Conservation (phyloP, 73 alveolate species). For the Paramecium pentaurelia region DNA sequence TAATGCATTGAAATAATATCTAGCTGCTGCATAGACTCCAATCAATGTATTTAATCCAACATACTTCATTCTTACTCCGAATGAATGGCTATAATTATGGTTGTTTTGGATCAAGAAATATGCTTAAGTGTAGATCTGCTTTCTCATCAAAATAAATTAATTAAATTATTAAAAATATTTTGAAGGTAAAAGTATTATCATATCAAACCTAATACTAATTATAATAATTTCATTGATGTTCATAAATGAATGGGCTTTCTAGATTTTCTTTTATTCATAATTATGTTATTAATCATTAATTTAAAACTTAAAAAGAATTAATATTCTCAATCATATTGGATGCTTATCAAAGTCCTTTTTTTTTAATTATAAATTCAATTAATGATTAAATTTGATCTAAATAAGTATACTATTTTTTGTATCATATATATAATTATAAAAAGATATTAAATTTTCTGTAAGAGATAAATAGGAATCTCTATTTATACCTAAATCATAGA, state of each 20-base stretch:
- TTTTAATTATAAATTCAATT: no score
- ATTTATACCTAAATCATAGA: no score
- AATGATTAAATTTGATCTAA: no score
- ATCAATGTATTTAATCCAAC: slow-evolving; percentile 56
- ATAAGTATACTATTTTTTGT: no score
- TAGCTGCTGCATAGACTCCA: slow-evolving; percentile 40
- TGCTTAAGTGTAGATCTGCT: slow-evolving; percentile 53
- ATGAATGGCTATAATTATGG: slow-evolving; percentile 52
- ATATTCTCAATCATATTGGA: no score
- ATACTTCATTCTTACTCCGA: slow-evolving; percentile 59
- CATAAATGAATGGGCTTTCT: background rate
- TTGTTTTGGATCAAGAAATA: slow-evolving; percentile 51
- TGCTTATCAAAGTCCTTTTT: background rate
- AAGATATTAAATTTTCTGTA: no score
- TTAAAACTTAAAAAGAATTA: background rate
- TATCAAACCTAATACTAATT: background rate
- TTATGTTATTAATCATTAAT: background rate
- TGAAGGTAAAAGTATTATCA: background rate
- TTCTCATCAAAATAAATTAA: slow-evolving; percentile 36
- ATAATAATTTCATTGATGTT: background rate
- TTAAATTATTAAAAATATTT: background rate
- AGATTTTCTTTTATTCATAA: background rate
- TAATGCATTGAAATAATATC: slow-evolving; percentile 52
- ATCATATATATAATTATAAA: no score
- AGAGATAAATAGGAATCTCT: no score